phyloP scores from a whole-genome alignment of 805 yeast genomes.

The Yamadazyma phyllophila region DNA sequence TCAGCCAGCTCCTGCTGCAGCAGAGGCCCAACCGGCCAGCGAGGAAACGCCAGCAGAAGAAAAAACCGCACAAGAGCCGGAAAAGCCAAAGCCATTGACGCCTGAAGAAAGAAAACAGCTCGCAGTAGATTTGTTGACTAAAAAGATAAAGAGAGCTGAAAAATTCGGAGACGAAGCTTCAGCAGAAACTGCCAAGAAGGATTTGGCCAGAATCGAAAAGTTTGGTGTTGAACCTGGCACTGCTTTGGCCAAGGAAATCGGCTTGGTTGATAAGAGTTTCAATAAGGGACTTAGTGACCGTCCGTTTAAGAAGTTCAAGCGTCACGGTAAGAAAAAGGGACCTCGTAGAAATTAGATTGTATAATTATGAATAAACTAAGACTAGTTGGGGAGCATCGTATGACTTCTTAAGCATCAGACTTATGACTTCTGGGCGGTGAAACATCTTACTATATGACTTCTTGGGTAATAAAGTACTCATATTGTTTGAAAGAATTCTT shows the following conservation, averaged over 20 bases:
- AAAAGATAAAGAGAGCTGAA: constrained; percentile 68
- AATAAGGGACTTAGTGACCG: constrained; percentile 18
- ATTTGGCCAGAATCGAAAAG: constrained; percentile 70
- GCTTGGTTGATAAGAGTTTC: constrained; percentile 44
- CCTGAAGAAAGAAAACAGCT: constrained; percentile 70
- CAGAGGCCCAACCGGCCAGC: constrained; percentile 36
- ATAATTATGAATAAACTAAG: no score
- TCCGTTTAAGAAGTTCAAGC: constrained; percentile 8
- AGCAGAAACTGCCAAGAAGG: constrained; percentile 55
- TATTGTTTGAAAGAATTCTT: no score
- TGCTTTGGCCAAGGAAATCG: constrained; percentile 65
- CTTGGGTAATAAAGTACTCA: no score
- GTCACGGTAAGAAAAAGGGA: constrained; percentile 3
- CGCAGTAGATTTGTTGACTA: constrained; percentile 64
- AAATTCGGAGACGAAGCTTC: constrained; percentile 72
- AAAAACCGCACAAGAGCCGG: constrained; percentile 23
- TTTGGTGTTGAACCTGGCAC: constrained; percentile 76
- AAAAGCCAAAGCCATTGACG: constrained; percentile 42
- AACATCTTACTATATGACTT: no score
- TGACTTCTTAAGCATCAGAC: no score
- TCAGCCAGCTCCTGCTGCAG: constrained; percentile 34
- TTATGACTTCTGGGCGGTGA: no score
- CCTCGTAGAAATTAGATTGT: constrained; percentile 6
- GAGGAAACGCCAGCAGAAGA: constrained; percentile 15
- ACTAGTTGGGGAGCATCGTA: no score